Percentiles rank a stretch among this genome's conserved stretches.
Evolutionary conservation across 805 yeast genomes (phyloP).

Genomic region (Candida pseudoglaebosa): DNA sequence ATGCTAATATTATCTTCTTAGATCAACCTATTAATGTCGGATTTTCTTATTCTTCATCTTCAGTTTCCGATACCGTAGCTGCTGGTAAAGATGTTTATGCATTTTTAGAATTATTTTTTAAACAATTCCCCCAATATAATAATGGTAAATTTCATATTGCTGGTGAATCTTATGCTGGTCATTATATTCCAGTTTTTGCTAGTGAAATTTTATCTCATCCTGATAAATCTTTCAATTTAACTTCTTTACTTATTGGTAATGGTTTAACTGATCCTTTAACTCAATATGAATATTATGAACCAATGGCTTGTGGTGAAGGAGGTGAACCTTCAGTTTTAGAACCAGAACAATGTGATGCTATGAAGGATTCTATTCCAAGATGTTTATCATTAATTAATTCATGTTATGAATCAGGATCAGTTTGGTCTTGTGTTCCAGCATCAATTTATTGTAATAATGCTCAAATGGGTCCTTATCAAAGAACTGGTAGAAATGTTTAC

Average conservation of each 20-base stretch:
- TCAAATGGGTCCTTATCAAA: slow-evolving; percentile 74
- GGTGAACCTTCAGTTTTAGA: slow-evolving; percentile 74
- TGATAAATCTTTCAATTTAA: slow-evolving; percentile 47
- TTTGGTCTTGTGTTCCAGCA: slow-evolving; percentile 90
- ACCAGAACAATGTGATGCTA: slow-evolving; percentile 63
- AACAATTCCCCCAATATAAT: slow-evolving; percentile 30
- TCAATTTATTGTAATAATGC: slow-evolving; percentile 83
- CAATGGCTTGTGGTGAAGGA: slow-evolving; percentile 93
- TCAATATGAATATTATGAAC: slow-evolving; percentile 77
- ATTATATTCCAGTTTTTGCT: slow-evolving; percentile 45
- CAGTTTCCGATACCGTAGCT: slow-evolving; percentile 29
- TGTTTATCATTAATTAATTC: slow-evolving; percentile 71
- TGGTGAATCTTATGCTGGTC: slow-evolving; percentile 46
- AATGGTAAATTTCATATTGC: slow-evolving; percentile 32
- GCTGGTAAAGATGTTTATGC: slow-evolving; percentile 34
- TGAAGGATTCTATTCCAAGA: slow-evolving; percentile 62
- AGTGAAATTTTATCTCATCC: slow-evolving; percentile 38
- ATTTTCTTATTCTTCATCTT: slow-evolving; percentile 27
- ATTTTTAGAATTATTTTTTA: slow-evolving; percentile 34
- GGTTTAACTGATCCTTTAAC: slow-evolving; percentile 84
- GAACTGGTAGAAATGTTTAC: slow-evolving; percentile 86
- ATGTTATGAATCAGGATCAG: slow-evolving; percentile 72
- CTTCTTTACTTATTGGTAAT: slow-evolving; percentile 85
- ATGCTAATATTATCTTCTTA: slow-evolving; percentile 40
- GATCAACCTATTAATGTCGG: slow-evolving; percentile 36